Base-by-base conservation (phyloP, 768 basidiomycete genomes). In the Gloeophyllum trabeum region DNA sequence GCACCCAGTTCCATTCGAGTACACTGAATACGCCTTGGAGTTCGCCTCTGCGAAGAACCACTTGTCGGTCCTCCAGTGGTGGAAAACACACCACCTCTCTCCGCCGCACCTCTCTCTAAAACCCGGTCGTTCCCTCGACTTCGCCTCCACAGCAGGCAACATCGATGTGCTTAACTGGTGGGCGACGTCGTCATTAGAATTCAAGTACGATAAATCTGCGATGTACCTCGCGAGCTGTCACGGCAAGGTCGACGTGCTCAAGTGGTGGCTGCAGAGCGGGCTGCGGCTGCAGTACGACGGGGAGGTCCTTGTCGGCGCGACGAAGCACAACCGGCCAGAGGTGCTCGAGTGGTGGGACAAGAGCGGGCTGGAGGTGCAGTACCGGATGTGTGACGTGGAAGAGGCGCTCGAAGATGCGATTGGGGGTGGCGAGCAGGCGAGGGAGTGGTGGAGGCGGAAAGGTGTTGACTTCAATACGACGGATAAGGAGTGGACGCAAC, bases 321-420 rank as follows among this genome's bases (percentile, higher is more conserved):
- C 89, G 21, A 69, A 79, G 50, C 79, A 88, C 57, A 86, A 89
- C 48, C 71, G 82, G 30, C 79, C 81, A 20, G 81, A 83, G 49
- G 82, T 89, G 23, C 62, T 93, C 19, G 80, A 87, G 47, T 93
- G 89, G 89, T 92, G 90, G 90, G 73, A 85, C 47, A 74, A 73
- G 52, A 81, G 75, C 32, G 81, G 81, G 5, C 64, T 91, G 39
- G 71, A 82, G 3, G 76, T 91, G 44, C 83, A 85, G 52, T 93
- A 89, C 60, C 75, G 90, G 41, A 79, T 89, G 73, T 91, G 89
- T 54, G 89, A 93, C 57, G 79, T 93, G 39, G 89, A 93, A 54
- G 89, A 91, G 64, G 89, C 89, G 3, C 58, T 92, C 51, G 89
- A 91, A 56, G 89, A 92, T 49, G 81, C 84, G 0, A 82, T 87